These are phyloP conservation scores for Pisolithus sp. DNA, from an alignment of 768 basidiomycete genomes.

Conservation along the genomic window DNA sequence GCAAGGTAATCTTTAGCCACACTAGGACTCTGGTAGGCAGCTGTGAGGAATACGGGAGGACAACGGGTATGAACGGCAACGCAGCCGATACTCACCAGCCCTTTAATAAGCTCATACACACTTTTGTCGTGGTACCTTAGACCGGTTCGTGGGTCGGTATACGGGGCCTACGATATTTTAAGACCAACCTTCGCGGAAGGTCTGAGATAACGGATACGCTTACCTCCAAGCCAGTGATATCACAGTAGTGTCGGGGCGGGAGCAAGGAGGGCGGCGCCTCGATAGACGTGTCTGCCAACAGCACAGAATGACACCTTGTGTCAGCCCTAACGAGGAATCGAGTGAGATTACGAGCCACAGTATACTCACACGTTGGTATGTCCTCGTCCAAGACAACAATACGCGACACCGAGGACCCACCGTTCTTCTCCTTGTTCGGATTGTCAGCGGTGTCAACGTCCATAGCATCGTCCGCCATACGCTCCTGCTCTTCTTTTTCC, in stretches of 20 bases:
- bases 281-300: constrained; percentile 58
- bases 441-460: constrained; percentile 39
- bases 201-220: neutral
- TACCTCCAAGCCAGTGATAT: constrained; percentile 82
- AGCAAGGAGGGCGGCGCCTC: constrained; percentile 81
- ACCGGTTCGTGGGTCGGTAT: constrained; percentile 76
- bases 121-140: constrained; percentile 82
- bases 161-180: constrained; percentile 51
- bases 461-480: constrained; percentile 34
- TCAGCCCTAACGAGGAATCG: neutral
- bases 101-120: constrained; percentile 77
- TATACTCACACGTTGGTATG: constrained; percentile 58
- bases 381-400: constrained; percentile 43
- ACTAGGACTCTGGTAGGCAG: constrained; percentile 46
- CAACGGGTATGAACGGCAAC: neutral
- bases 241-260: constrained; percentile 73
- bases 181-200: neutral
- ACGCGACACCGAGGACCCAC: neutral
- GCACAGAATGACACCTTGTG: neutral
- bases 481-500: constrained; percentile 38
- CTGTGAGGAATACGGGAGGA: neutral
- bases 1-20: constrained; percentile 73
- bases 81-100: constrained; percentile 42
- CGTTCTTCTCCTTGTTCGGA: constrained; percentile 6
- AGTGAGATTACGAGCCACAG: neutral